A percentile compares a stretch with the other conserved stretches of the same genome.
Evolutionary conservation across 2,329 filamentous ascomycete species (phyloP).

Genomic region (Alternaria sp.): DNA sequence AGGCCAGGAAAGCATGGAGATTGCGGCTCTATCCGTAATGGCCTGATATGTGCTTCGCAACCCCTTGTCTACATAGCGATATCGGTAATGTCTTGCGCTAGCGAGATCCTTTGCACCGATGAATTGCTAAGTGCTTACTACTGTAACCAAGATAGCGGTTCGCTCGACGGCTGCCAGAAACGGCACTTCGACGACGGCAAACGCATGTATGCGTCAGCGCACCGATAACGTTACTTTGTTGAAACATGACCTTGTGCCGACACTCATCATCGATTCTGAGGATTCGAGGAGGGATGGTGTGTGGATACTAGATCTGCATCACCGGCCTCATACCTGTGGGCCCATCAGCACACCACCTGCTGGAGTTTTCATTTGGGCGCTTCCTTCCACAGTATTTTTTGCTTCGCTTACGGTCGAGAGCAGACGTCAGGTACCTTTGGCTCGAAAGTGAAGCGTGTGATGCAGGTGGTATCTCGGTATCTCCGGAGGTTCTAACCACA

Average conservation of each 20-base stretch:
- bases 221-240: conserved; percentile 1
- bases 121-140: neutral
- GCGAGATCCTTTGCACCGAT: conserved; percentile 1
- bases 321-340: neutral
- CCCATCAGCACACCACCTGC: neutral
- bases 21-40: conserved; percentile 21
- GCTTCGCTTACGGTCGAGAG: conserved; percentile 9
- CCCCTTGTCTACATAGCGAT: conserved; percentile 5
- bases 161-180: neutral
- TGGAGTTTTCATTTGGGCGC: neutral
- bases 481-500: conserved; percentile 18
- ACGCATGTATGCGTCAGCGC: conserved; percentile 13
- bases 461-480: conserved; percentile 18
- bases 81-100: conserved; percentile 8
- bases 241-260: conserved; percentile 1
- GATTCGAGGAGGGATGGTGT: conserved; percentile 1
- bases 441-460: conserved; percentile 10
- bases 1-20: conserved; percentile 1
- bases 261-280: conserved; percentile 10
- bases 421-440: neutral
- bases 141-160: neutral
- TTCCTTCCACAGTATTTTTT: neutral
- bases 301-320: conserved; percentile 5
- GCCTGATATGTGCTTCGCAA: conserved; percentile 7
- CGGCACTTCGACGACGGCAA: neutral